Evolutionary conservation across 495 filamentous ascomycete genomes (phyloP).

Genomic region (Aspergillus kassunensis): DNA sequence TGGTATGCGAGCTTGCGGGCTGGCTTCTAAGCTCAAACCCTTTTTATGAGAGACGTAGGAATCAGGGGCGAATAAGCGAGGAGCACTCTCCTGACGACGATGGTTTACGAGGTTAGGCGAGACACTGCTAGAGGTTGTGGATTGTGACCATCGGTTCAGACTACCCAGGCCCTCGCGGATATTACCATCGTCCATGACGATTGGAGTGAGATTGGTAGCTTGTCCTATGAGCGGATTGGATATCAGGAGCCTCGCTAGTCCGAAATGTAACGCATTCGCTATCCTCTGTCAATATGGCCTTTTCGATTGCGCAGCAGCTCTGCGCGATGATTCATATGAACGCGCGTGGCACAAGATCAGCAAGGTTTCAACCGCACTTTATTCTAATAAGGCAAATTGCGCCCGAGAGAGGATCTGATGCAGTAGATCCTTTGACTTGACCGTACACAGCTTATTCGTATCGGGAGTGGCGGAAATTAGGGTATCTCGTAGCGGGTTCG

Average conservation of each 20-base stretch:
- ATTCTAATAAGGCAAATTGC: too few species aligned
- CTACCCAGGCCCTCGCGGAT: constrained; percentile 65
- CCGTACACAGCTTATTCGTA: background rate
- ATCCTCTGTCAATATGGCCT: background rate
- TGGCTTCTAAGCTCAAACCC: constrained; percentile 13
- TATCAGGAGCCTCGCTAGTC: constrained; percentile 8
- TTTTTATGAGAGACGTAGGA: constrained; percentile 21
- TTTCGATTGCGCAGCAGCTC: background rate
- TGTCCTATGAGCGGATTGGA: constrained; percentile 14
- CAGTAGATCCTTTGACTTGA: background rate
- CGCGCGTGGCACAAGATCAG: too few species aligned
- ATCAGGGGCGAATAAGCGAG: constrained; percentile 50
- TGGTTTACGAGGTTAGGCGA: constrained; percentile 44
- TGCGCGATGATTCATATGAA: background rate
- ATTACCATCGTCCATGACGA: constrained; percentile 27
- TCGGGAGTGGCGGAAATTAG: background rate
- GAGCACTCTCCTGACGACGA: constrained; percentile 42
- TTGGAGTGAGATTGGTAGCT: constrained; percentile 10
- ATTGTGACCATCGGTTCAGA: constrained; percentile 80
- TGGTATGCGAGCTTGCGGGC: constrained; percentile 10
- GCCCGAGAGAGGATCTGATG: too few species aligned
- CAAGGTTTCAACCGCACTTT: too few species aligned
- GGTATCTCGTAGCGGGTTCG: background rate
- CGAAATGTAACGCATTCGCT: background rate
- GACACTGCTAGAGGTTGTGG: constrained; percentile 64